Conservation (phyloP, 495 filamentous ascomycete species). For the Aspergillus sclerotiicarbonarius region DNA sequence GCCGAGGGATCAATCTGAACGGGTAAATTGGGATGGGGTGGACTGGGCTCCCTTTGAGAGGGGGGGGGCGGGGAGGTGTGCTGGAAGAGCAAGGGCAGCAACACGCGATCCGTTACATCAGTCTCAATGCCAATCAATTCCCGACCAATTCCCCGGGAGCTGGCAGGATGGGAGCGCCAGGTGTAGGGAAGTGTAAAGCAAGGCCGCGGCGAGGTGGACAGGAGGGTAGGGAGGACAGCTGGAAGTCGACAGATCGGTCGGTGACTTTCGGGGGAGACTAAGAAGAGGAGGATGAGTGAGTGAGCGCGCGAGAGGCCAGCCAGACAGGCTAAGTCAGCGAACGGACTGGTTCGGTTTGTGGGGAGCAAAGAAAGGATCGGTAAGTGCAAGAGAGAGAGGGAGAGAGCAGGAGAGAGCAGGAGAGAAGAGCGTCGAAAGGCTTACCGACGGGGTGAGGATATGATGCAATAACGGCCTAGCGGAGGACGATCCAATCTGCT, state of each 20-base stretch:
- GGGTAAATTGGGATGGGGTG: conserved; percentile 15
- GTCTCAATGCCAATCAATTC: conserved; percentile 26
- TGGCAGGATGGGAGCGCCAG: conserved; percentile 11
- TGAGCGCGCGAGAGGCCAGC: not conserved
- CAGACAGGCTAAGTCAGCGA: not conserved
- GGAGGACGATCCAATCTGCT: not conserved
- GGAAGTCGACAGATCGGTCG: conserved; percentile 15
- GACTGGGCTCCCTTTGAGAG: conserved; percentile 18
- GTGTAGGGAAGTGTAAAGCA: conserved; percentile 8
- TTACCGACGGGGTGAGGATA: not conserved
- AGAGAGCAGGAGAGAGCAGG: not conserved
- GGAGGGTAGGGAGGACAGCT: conserved; percentile 11
- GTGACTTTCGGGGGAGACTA: not conserved
- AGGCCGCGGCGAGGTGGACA: conserved; percentile 8
- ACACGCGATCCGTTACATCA: conserved; percentile 41
- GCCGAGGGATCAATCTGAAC: conserved; percentile 6
- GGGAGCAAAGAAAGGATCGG: conserved; percentile 5
- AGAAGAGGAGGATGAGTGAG: not conserved
- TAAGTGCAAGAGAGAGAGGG: not conserved
- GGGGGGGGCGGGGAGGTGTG: conserved; percentile 21
- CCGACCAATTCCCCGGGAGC: conserved; percentile 16
- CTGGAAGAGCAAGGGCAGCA: conserved; percentile 28
- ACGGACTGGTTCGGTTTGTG: conserved; percentile 7
- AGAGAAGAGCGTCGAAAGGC: not conserved
- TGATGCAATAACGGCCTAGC: not conserved